phyloP scores from a whole-genome alignment of 768 basidiomycete species.

The Serpula lacrymans region DNA sequence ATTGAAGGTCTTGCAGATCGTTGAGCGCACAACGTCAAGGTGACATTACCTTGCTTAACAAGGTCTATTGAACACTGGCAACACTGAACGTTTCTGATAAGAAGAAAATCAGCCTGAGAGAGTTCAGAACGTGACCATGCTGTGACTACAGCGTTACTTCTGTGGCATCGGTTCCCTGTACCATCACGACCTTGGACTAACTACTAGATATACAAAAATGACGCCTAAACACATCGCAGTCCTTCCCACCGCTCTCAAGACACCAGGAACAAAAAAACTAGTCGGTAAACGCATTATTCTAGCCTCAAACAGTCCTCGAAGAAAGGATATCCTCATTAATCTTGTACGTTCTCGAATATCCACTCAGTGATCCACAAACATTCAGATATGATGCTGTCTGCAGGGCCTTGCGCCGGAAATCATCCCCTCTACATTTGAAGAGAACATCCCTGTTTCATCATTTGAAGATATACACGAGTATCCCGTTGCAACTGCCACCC shows the following conservation, averaged over 20 bases:
- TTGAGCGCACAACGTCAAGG: too few species aligned
- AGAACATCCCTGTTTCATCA: conserved; percentile 62
- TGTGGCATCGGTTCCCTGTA: not conserved
- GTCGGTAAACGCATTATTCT: conserved; percentile 75
- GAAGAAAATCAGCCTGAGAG: too few species aligned
- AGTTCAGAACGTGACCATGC: too few species aligned
- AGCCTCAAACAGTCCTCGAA: conserved; percentile 82
- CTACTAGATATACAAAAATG: conserved; percentile 10
- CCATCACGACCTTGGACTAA: conserved; percentile 11
- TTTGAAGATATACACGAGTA: conserved; percentile 76
- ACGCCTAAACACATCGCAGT: conserved; percentile 45
- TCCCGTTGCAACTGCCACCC: conserved; percentile 69
- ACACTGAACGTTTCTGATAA: too few species aligned
- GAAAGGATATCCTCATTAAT: conserved; percentile 76
- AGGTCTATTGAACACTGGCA: too few species aligned
- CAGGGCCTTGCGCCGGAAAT: conserved; percentile 68
- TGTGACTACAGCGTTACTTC: too few species aligned
- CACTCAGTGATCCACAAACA: not conserved
- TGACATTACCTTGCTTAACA: too few species aligned
- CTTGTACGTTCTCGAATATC: conserved; percentile 51
- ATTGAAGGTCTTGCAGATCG: too few species aligned
- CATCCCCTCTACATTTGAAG: conserved; percentile 75
- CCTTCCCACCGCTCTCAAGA: conserved; percentile 60
- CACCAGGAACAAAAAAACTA: conserved; percentile 64
- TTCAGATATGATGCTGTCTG: not conserved